These are phyloP conservation scores for Theileria sp. DNA, from an alignment of 169 alveolate species.

Conservation along the genomic window DNA sequence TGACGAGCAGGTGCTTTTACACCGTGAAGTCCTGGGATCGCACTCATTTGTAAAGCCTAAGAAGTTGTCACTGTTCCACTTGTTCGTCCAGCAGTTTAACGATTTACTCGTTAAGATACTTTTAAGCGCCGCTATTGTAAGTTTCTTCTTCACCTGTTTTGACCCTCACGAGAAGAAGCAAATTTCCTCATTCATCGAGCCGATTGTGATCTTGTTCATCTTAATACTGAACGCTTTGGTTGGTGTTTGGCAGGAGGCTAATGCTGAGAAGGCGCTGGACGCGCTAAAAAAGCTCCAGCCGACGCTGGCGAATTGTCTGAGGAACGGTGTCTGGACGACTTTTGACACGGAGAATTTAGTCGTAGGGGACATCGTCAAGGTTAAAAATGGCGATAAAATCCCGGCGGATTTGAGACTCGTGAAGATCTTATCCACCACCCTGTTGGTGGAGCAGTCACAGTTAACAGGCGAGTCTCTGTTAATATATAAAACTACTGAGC, in stretches of 20 bases:
- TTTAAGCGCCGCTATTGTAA: conserved; percentile 93
- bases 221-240: conserved; percentile 94
- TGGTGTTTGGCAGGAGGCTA: conserved; percentile 97
- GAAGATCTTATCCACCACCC: conserved; percentile 87
- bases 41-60: conserved; percentile 87
- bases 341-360: conserved; percentile 90
- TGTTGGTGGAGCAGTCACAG: conserved; percentile 91
- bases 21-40: conserved; percentile 82
- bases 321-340: conserved; percentile 91
- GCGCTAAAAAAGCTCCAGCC: conserved; percentile 95
- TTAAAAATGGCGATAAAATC: conserved; percentile 93
- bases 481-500: conserved; percentile 80
- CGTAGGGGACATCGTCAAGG: conserved; percentile 96
- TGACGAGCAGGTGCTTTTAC: conserved; percentile 78
- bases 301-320: conserved; percentile 84
- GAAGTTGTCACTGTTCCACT: conserved; percentile 85
- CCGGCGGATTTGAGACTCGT: conserved; percentile 98
- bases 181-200: conserved; percentile 94
- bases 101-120: conserved; percentile 93
- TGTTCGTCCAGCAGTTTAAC: conserved; percentile 91
- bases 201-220: conserved; percentile 92
- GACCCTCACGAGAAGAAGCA: conserved; percentile 90
- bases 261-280: conserved; percentile 96
- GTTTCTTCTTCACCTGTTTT: conserved; percentile 88
- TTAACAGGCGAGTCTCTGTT: conserved; percentile 96